These are phyloP conservation scores for Fusarium robinianum DNA, from an alignment of 2,329 filamentous ascomycete genomes.

Conservation along the genomic window DNA sequence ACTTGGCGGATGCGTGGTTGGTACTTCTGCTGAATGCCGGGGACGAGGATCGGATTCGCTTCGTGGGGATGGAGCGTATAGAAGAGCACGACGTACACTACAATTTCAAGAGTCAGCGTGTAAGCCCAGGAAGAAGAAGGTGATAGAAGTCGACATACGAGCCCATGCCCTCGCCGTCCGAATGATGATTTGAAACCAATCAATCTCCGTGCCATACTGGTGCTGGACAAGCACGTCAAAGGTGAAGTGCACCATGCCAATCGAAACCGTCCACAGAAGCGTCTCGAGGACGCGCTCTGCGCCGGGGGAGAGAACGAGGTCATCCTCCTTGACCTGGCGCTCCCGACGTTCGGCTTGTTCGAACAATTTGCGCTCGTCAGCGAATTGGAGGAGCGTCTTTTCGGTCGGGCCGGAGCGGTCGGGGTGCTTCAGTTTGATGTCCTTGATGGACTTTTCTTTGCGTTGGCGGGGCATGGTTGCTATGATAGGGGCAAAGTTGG, in stretches of 20 bases:
- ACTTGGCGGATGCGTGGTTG: slow-evolving; percentile 57
- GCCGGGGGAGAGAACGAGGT: slow-evolving; percentile 47
- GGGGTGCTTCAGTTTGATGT: slow-evolving; percentile 69
- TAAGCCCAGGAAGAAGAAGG: not conserved
- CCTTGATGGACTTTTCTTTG: slow-evolving; percentile 51
- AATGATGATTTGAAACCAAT: slow-evolving; percentile 59
- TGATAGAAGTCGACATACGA: slow-evolving; percentile 47
- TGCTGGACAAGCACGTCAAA: slow-evolving; percentile 79
- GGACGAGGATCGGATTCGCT: slow-evolving; percentile 54
- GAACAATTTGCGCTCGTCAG: slow-evolving; percentile 66
- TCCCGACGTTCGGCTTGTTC: slow-evolving; percentile 49
- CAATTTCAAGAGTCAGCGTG: slow-evolving; percentile 4
- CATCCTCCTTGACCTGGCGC: slow-evolving; percentile 42
- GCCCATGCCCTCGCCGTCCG: slow-evolving; percentile 59
- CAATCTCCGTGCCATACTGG: slow-evolving; percentile 72
- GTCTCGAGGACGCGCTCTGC: slow-evolving; percentile 60
- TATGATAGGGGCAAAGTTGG: slow-evolving; percentile 14
- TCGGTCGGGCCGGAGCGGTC: slow-evolving; percentile 65
- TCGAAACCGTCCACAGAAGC: slow-evolving; percentile 61
- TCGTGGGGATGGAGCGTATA: slow-evolving; percentile 61
- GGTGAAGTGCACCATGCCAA: slow-evolving; percentile 76
- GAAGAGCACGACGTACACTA: slow-evolving; percentile 61
- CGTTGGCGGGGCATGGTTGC: slow-evolving; percentile 54
- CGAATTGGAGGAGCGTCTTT: slow-evolving; percentile 74
- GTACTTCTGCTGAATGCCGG: slow-evolving; percentile 51